These are phyloP conservation scores for Leccinellum rugosiceps DNA, from an alignment of 768 basidiomycete genomes.

Conservation along the genomic window DNA sequence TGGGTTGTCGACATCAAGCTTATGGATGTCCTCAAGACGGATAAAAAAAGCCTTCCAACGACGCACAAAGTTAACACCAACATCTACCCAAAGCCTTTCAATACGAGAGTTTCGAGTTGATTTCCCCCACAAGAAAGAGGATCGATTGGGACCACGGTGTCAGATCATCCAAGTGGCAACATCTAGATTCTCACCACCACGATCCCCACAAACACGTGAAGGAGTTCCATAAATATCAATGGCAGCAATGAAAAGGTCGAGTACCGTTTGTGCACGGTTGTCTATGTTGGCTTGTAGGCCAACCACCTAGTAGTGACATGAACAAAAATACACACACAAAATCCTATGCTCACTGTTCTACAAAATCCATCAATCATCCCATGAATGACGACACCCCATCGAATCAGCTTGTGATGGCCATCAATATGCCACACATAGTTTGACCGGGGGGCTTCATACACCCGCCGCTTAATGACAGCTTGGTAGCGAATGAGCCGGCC, in stretches of 20 bases:
- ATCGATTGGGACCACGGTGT: constrained; percentile 17
- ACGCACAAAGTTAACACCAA: constrained; percentile 37
- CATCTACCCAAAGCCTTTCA: constrained; percentile 45
- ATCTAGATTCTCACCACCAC: constrained; percentile 29
- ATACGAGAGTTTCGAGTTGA: constrained; percentile 43
- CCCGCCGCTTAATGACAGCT: not conserved
- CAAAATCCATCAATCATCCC: constrained; percentile 28
- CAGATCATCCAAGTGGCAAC: constrained; percentile 29
- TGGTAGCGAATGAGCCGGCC: not conserved
- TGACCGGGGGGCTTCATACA: constrained; percentile 7
- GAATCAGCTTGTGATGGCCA: constrained; percentile 25
- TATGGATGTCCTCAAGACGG: constrained; percentile 34
- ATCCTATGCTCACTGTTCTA: constrained; percentile 23
- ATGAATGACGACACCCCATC: constrained; percentile 25
- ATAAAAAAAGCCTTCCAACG: constrained; percentile 43
- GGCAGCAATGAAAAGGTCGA: constrained; percentile 20
- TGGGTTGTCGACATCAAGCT: constrained; percentile 29
- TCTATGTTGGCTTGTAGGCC: constrained; percentile 22
- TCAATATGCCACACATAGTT: constrained; percentile 27
- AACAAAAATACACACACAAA: not conserved
- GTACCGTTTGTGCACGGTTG: constrained; percentile 26
- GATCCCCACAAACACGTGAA: constrained; percentile 26
- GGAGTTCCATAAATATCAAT: constrained; percentile 15
- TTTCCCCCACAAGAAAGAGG: constrained; percentile 32
- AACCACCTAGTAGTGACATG: constrained; percentile 10